Evolutionary conservation across 495 filamentous ascomycete species (phyloP).

Genomic region (Xanthoparmelia taractica): DNA sequence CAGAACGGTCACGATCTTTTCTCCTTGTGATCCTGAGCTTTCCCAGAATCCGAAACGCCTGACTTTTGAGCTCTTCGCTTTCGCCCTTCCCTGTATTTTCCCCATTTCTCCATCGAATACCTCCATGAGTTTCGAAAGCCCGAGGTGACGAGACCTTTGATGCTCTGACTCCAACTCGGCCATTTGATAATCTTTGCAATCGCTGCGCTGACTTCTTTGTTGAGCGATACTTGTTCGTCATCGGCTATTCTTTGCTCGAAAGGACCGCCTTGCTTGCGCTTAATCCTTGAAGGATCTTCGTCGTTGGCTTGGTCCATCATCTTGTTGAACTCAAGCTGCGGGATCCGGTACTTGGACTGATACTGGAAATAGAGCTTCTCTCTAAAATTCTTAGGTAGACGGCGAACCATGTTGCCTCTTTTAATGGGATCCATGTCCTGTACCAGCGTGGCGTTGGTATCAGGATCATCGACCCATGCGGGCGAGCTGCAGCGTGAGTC

Average conservation of each 20-base stretch:
- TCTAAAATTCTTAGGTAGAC: constrained; percentile 80
- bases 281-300: constrained; percentile 59
- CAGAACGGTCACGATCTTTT: constrained; percentile 7
- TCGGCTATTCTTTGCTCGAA: constrained; percentile 80
- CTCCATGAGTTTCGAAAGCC: constrained; percentile 59
- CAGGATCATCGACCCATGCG: constrained; percentile 60
- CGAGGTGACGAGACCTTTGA: constrained; percentile 73
- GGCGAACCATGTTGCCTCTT: constrained; percentile 91
- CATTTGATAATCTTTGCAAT: constrained; percentile 83
- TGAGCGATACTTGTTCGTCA: constrained; percentile 55
- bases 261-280: constrained; percentile 64
- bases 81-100: constrained; percentile 50
- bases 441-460: constrained; percentile 50
- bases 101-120: constrained; percentile 79
- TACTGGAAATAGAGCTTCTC: constrained; percentile 88
- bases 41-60: not conserved
- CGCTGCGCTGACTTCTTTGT: constrained; percentile 56
- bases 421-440: constrained; percentile 90
- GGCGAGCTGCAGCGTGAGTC: constrained; percentile 54
- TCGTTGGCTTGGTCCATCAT: constrained; percentile 70
- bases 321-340: constrained; percentile 70
- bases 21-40: not conserved
- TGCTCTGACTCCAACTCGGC: constrained; percentile 76
- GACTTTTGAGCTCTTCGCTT: constrained; percentile 9
- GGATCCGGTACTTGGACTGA: constrained; percentile 80